Base-by-base conservation (phyloP, 2,329 filamentous ascomycete species). In the Hypoxylon sp. region DNA sequence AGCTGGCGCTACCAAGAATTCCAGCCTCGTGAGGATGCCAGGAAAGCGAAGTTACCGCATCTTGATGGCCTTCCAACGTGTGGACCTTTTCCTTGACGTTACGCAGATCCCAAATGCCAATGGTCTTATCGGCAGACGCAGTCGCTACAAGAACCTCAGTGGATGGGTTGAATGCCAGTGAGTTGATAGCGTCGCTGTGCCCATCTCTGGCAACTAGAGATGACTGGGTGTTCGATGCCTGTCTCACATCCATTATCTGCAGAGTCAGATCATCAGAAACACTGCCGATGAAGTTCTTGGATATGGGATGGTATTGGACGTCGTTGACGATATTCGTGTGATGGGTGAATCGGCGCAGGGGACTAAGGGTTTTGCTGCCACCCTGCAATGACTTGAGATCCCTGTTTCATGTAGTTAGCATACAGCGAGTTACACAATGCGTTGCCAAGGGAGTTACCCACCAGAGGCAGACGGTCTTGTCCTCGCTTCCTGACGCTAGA, bases 211-310 rank as follows among this genome's bases (percentile, higher is more conserved):
- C 91, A 38, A 90, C 85, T 51, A 91, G 85, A 3, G 92, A 89
- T 0, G 93, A 88, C 69, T 85, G 87, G 67, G 87, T 88, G 57
- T 84, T 89, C 58, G 88, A 86, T 28, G 84, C 76, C 75, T 87
- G 86, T 72, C 96, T 91, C n/a, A 91, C 86, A 77, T 99, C 96
- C 64, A 98, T 85, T 64, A 99, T 91, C 78, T 97, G 93, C 65
- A 98, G 88, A 6, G 93, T 97, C 71, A 96, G 85, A 77, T 99
- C 96, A 77, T 99, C 96, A 3, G 96, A 98, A 2, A 97, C 96
- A 14, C 92, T 95, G 67, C 95, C 96, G 66, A 99, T 92, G 68
- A 96, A 89, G 72, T 90, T 89, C 73, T 89, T 90, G 68, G 95
- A 92, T 44, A 93, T 87, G 7, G 95, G 94, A 73, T 98, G 95